Base-by-base conservation (phyloP, 1,284 basidiomycete genomes). In the Papiliotrema fonsecae region DNA sequence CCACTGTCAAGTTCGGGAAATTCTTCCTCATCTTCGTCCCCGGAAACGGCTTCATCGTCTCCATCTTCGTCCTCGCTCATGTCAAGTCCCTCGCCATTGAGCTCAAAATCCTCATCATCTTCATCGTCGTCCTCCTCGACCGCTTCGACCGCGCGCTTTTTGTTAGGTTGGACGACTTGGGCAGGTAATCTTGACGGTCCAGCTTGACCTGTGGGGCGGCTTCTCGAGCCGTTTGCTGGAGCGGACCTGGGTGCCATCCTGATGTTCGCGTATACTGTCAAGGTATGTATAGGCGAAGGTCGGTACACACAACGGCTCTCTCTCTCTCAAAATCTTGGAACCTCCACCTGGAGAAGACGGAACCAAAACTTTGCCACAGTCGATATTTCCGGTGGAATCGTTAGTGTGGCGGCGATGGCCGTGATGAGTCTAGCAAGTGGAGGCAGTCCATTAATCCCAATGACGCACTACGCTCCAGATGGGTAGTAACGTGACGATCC, bases 1-100 rank as follows among this genome's bases (percentile, higher is more conserved):
- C 65, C 68, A 30, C 59, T 64, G 39, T 61, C 64, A 32, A 64
- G 52, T 47, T 62, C 61, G 1, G 56, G 52, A 38, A 63, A 59
- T 14, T 43, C 55, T 16, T 58, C 60, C 21, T 59, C 62, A 22
- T 62, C 58, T 9, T 56, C 49, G 18, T 75, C 77, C 26, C 69
- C 71, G 0, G 67, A 60, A 3, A 58, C 64, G 18, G 59, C 62
- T 14, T 60, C 64, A 4, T 54, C 63, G 4, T 55, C 62, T 6
- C 55, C 55, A 4, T 58, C 64, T 32, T 60, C 67, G 24, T 57
- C 59, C 24, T 66, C 62, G 30, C 57, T 54, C 39, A 61, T 54
- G 30, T 64, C 66, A 21, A 58, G 54, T 7, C 73, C 75, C 22
- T 67, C 69, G 2, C 71, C 67, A 13, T 55, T 56, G 7, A 57